Evolutionary conservation across 331 rosid genomes (phyloP).

Genomic region (Malus hybrid): DNA sequence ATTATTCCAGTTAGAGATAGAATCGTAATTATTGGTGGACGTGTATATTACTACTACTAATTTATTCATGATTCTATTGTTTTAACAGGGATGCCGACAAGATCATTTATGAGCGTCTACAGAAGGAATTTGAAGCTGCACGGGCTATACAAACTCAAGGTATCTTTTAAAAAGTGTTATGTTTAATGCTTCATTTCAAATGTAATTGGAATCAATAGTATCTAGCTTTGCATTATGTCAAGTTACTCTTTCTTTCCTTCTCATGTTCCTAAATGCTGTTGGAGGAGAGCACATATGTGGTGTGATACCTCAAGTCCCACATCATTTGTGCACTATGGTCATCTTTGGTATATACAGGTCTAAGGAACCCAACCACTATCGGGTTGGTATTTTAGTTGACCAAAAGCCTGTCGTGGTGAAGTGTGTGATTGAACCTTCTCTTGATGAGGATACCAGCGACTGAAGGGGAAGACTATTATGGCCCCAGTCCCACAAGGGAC

Average conservation of each 20-base stretch:
- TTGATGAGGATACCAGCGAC: not conserved
- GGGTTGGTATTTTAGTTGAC: not conserved
- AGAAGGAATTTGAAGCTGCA: slow-evolving; percentile 83
- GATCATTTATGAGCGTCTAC: slow-evolving; percentile 63
- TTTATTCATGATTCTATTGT: not conserved
- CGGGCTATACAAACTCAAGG: slow-evolving; percentile 81
- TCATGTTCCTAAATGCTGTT: not conserved
- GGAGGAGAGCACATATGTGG: not conserved
- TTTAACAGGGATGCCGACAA: slow-evolving; percentile 83
- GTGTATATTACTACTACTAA: not conserved
- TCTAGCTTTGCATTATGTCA: not conserved
- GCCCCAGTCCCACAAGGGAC: not conserved
- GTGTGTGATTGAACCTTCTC: not conserved
- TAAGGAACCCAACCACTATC: not conserved
- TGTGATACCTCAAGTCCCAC: not conserved
- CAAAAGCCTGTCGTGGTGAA: not conserved
- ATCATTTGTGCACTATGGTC: not conserved
- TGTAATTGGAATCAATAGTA: not conserved
- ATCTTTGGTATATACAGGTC: not conserved
- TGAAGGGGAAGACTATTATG: not conserved
- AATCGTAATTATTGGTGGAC: not conserved
- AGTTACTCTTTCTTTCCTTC: not conserved
- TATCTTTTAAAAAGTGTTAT: slow-evolving; percentile 21
- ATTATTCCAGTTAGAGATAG: not conserved
- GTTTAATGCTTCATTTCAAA: slow-evolving; percentile 3